Evolutionary conservation across 2,329 filamentous ascomycete genomes (phyloP), one percentile per base, ranked within the genome.

Genomic region (Gremmenia infestans): DNA sequence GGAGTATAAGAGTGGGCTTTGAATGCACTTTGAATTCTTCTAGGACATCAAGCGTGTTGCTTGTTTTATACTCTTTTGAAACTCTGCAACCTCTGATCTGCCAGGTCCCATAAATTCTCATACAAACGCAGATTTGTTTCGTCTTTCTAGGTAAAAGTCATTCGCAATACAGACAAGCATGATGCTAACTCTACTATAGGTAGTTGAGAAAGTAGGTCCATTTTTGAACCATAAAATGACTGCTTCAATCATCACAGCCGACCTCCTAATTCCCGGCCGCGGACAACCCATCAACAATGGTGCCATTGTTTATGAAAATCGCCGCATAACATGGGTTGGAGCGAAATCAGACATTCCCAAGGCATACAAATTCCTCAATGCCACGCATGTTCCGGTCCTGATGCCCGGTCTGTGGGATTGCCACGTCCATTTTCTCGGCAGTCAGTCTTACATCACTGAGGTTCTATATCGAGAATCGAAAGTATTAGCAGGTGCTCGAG

Each of bases 361-460:
- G 11, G 65, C 70, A 50, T 76, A 73, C 55, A 57, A 55, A 14
- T 32, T 58, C 5, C 52, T 72, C 25, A 57, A 55, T 1, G 64
- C 65, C 25, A 68, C 65, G 0, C 65, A 69, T 17, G 74, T 79
- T 14, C 71, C 73, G 0, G 72, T 76, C 9, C 62, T 78, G 8
- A 75, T 81, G 68, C 78, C 78, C 0, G 78, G 79, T 2, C 71
- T 82, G 22, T 81, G 78, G 78, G 79, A 81, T 55, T 76, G 72
- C 58, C 78, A 81, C 63, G 71, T 73, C 0, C 79, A 81, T 62
- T 78, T 76, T 58, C 59, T 72, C 4, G 78, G 74, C n/a, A 17
- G 14, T 17, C 12, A 5, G 1, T 15, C n/a, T 14, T 39, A 39
- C 4, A 17, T 14, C 37, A 17, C 37, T 14, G 37, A 39, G 14